phyloP scores from a whole-genome alignment of 129 eudicot species.

The Chrysanthemum lavandulifolium region DNA sequence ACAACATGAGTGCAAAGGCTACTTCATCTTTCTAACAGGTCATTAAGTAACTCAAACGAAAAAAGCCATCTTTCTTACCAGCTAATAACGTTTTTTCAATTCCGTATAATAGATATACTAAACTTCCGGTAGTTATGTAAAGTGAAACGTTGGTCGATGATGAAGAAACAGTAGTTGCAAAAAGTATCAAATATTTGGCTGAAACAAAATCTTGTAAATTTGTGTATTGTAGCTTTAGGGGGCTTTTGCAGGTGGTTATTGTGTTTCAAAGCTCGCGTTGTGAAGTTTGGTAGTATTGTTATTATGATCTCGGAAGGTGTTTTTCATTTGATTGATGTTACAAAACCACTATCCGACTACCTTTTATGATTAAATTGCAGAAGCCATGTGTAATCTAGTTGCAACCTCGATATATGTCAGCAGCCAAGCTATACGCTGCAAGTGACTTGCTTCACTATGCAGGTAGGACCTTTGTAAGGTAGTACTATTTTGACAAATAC shows the following conservation, averaged over 20 bases:
- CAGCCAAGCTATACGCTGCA: too few relatives aligned
- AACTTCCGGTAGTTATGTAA: slow-evolving; percentile 19
- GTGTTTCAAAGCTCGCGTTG: slow-evolving; percentile 73
- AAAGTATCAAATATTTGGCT: slow-evolving; percentile 55
- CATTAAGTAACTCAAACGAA: too few relatives aligned
- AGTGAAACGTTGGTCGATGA: slow-evolving; percentile 72
- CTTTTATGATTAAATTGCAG: slow-evolving; percentile 72
- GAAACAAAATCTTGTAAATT: slow-evolving; percentile 53
- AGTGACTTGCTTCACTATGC: too few relatives aligned
- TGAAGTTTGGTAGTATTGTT: slow-evolving; percentile 57
- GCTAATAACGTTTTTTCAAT: too few relatives aligned
- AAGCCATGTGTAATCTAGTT: slow-evolving; percentile 44
- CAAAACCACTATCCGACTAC: slow-evolving; percentile 69
- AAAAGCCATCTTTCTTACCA: too few relatives aligned
- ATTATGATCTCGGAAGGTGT: slow-evolving; percentile 88
- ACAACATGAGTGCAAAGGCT: too few relatives aligned
- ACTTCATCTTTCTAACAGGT: too few relatives aligned
- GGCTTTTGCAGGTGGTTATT: slow-evolving; percentile 95
- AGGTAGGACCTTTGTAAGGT: too few relatives aligned
- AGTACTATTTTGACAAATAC: too few relatives aligned
- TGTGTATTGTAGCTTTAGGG: slow-evolving; percentile 82
- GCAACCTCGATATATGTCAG: too few relatives aligned
- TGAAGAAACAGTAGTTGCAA: slow-evolving; percentile 51
- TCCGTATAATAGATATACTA: too few relatives aligned
- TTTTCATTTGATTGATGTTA: slow-evolving; percentile 48